Base-by-base conservation (phyloP, 306 rosid genomes). In the Myrica gale region DNA sequence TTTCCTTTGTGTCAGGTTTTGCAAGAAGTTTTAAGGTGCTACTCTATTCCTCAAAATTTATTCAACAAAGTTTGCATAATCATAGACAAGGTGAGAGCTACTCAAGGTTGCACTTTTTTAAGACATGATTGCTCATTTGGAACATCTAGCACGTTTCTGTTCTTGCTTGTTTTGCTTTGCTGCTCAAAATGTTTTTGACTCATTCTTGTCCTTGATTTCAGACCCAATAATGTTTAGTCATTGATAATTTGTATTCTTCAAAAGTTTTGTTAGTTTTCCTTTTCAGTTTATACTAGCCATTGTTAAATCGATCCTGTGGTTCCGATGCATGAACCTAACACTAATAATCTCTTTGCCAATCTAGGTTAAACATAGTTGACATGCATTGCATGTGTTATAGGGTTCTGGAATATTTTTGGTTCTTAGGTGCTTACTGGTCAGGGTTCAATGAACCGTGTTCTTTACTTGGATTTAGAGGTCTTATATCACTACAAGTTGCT, bases 11-110 rank as follows among this genome's bases (percentile, higher is more conserved):
- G 77, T 42, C 88, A 94, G 97, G 96, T 94, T 86, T 82, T 95
- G 55, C 97, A 95, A 82, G 96, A 88, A 87, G 96, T 95, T 57
- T 80, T 95, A 47, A 86, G 83, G 78, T 82, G 81, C 82, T 87
- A 89, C 84, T 83, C 90, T 66, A 78, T 95, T 56, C 95, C 91
- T 61, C 92, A 86, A 69, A 84, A 82, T 76, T 81, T 92, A 80
- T 95, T 95, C 86, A 91, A 93, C 87, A 95, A 89, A 81, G 93
- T 92, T 79, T 95, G 96, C 92, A 76, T 92, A 89, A 95, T 91
- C 73, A 95, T 95, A 76, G 97, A 95, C 87, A 95, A 95, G 86
- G 98, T 95, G 81, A 85, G 96, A n/a, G n/a, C n/a, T 71, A 15
- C 71, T 54, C 76, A 58, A 57, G 19, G 48, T 71, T 68, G 56